Evolutionary conservation across 2,329 filamentous ascomycete genomes (phyloP).

Genomic region (Trichoderma breve): DNA sequence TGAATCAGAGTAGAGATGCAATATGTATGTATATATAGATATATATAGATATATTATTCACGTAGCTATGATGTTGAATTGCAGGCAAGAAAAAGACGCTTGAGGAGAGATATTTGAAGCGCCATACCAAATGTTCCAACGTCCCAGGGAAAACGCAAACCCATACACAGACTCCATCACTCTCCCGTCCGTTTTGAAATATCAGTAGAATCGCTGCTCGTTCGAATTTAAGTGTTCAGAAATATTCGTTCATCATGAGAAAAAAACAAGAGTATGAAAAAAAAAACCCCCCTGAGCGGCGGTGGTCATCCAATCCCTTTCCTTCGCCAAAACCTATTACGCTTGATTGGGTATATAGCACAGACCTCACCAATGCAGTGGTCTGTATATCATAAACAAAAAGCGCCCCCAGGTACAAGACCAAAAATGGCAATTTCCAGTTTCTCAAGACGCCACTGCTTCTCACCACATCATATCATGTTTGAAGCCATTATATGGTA

Average conservation of each 20-base stretch:
- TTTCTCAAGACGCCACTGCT: constrained; percentile 3
- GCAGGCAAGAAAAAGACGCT: neutral
- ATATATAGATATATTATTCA: neutral
- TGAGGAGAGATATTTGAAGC: neutral
- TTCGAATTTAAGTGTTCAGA: neutral
- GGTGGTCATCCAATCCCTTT: neutral
- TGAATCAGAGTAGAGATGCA: neutral
- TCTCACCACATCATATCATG: neutral
- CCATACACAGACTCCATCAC: neutral
- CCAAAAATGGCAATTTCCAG: constrained; percentile 1
- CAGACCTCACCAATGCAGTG: constrained; percentile 16
- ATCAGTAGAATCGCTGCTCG: neutral
- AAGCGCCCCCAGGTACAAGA: constrained; percentile 14
- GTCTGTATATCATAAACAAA: constrained; percentile 15
- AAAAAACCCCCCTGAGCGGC: neutral
- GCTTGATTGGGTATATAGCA: constrained; percentile 26
- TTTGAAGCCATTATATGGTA: neutral
- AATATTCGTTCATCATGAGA: neutral
- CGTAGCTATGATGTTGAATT: neutral
- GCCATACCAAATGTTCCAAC: neutral
- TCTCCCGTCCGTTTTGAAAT: neutral
- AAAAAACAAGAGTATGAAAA: neutral
- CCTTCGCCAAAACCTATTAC: constrained; percentile 18
- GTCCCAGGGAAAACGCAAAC: neutral
- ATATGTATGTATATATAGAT: neutral